Conservation (phyloP, 192 early-diverging fungal genomes). For the Chytriomyces sp. region DNA sequence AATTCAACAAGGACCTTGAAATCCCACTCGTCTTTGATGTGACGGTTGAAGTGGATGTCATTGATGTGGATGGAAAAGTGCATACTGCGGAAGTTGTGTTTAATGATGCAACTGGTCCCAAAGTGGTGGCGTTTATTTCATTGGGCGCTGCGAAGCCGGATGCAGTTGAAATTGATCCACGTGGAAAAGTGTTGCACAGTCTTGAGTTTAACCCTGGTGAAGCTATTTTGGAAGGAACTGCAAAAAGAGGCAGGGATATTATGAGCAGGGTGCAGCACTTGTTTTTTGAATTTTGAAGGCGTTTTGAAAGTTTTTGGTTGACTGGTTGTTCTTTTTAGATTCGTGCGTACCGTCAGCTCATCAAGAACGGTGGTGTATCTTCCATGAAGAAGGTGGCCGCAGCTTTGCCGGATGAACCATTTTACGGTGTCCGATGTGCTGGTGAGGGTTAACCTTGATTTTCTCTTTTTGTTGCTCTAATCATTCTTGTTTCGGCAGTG, state of each 20-base stretch:
- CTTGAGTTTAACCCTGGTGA: conserved; percentile 51
- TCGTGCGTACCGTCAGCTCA: conserved; percentile 50
- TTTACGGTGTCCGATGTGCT: conserved; percentile 44
- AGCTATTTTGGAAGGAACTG: conserved; percentile 46
- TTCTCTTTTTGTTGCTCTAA: conserved; percentile 5
- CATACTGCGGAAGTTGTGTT: conserved; percentile 41
- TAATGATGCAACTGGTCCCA: conserved; percentile 33
- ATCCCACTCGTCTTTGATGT: conserved; percentile 54
- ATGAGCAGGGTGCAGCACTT: conserved; percentile 42
- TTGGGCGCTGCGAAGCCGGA: conserved; percentile 37
- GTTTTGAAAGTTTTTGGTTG: background rate
- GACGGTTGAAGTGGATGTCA: conserved; percentile 49
- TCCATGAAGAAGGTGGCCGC: conserved; percentile 47
- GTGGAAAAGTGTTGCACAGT: conserved; percentile 46
- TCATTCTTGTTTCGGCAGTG: conserved; percentile 18
- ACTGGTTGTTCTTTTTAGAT: background rate
- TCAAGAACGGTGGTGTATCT: conserved; percentile 47
- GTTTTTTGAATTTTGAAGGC: conserved; percentile 20
- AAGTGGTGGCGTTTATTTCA: conserved; percentile 37
- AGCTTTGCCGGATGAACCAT: conserved; percentile 38
- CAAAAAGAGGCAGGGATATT: conserved; percentile 47
- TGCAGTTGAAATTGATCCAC: conserved; percentile 54
- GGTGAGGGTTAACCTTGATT: background rate
- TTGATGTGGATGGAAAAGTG: conserved; percentile 46
- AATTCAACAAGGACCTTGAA: conserved; percentile 39